These are phyloP conservation scores for Neonectria ditissima DNA, from an alignment of 2,329 filamentous ascomycete genomes.

Conservation along the genomic window DNA sequence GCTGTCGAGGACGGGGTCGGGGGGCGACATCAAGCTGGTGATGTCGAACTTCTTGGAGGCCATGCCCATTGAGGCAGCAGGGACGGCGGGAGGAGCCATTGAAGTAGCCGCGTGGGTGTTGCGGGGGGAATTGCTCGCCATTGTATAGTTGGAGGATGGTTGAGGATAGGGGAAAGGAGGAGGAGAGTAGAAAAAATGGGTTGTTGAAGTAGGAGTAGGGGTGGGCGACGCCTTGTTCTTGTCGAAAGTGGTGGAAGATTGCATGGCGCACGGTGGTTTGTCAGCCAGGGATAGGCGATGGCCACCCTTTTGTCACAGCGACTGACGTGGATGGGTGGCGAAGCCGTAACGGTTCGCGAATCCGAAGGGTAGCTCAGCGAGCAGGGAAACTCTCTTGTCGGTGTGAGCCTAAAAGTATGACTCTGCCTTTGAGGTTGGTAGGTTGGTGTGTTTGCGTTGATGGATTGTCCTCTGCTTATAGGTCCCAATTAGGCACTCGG, in stretches of 20 bases:
- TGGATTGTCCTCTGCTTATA: constrained; percentile 11
- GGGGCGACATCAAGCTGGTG: constrained; percentile 71
- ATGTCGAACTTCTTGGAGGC: constrained; percentile 60
- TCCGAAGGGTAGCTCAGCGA: constrained; percentile 35
- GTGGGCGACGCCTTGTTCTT: constrained; percentile 38
- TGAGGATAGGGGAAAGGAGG: constrained; percentile 30
- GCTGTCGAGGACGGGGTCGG: constrained; percentile 66
- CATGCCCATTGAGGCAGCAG: constrained; percentile 37
- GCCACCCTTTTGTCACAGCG: constrained; percentile 6
- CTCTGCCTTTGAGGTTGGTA: constrained; percentile 17
- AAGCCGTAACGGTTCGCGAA: constrained; percentile 37
- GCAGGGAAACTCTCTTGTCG: constrained; percentile 10
- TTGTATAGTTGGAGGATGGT: constrained; percentile 35
- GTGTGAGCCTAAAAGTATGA: constrained; percentile 25
- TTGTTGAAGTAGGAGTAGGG: constrained; percentile 26
- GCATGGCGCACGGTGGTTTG: constrained; percentile 49
- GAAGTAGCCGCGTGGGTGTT: constrained; percentile 36
- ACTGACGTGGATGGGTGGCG: constrained; percentile 43
- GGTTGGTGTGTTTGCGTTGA: constrained; percentile 4
- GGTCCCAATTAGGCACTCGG: constrained; percentile 32
- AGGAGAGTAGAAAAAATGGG: constrained; percentile 29
- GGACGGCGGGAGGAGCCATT: constrained; percentile 48
- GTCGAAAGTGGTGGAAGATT: constrained; percentile 50
- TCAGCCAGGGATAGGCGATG: constrained; percentile 48
- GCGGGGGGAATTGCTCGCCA: constrained; percentile 43